Base-by-base conservation (phyloP, 768 basidiomycete genomes). In the Tylopilus subfusipes region DNA sequence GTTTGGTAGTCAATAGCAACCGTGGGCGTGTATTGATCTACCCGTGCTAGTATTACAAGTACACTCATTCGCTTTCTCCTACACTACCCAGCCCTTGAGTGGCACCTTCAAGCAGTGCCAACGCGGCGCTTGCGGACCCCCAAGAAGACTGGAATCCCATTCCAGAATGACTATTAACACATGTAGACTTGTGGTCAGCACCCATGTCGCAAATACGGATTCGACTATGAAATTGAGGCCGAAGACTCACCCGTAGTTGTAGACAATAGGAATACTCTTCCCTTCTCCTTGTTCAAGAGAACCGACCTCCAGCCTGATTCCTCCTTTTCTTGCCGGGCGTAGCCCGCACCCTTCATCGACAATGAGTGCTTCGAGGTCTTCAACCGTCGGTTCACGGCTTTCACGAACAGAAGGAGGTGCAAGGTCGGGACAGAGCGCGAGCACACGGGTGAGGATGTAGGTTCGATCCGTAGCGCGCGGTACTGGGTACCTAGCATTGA, bases 251-350 rank as follows among this genome's bases (percentile, higher is more conserved):
- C 86, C 85, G 58, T 88, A 85, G 63, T 88, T 85, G 60, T 82
- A 75, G 0, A 86, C 74, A 24, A 85, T 65, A 0, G 82, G 82
- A 16, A 82, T 68, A 52, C 61, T 71, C 19, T 51, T 56, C 18
- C 60, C 64, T 57, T 60, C 58, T 30, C 59, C 52, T 14, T 58
- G 61, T 12, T 71, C 70, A 22, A 77, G 59, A 72, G 70, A 76
- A 33, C 78, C 79, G 0, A 67, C 66, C 38, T 81, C 84, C 2
- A 89, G 69, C 24, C 87, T 70, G 30, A 90, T 75, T 0, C 88
- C 88, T n/a, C 83, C 85, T 38, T 80, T 82, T 51, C 90, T 72
- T 1, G 70, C 79, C 1, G 89, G 90, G 4, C 88, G 75, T 44
- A 91, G 68, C 3, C 90, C 90, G 59, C 80, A 79, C 3, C 81